Conservation (phyloP, 2,329 filamentous ascomycete genomes). For the Diaporthe aspalathi region DNA sequence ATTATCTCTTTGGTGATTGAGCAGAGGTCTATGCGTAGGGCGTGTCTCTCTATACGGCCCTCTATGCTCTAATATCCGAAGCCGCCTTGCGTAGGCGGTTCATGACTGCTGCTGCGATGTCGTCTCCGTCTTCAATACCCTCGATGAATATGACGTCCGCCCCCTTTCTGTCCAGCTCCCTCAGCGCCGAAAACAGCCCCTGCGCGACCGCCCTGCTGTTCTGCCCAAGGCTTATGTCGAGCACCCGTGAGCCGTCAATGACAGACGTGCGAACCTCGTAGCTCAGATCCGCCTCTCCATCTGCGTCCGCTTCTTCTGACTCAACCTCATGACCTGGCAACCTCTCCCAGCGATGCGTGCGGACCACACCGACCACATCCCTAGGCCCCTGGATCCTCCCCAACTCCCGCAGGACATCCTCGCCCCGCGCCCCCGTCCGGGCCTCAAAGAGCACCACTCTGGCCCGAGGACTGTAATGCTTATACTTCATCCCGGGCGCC, state of each 20-base stretch:
- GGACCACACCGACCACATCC: slow-evolving; percentile 62
- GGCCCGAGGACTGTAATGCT: slow-evolving; percentile 94
- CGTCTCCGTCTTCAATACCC: slow-evolving; percentile 81
- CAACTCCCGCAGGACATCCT: slow-evolving; percentile 51
- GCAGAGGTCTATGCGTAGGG: slow-evolving; percentile 14
- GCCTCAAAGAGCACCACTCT: slow-evolving; percentile 85
- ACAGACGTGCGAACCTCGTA: slow-evolving; percentile 53
- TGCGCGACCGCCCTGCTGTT: slow-evolving; percentile 82
- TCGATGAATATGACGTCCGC: slow-evolving; percentile 92
- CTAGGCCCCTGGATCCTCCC: slow-evolving; percentile 43
- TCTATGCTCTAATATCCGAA: slow-evolving; percentile 57
- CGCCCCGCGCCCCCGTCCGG: slow-evolving; percentile 49
- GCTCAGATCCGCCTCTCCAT: slow-evolving; percentile 46
- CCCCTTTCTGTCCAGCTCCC: slow-evolving; percentile 82
- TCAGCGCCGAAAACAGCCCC: slow-evolving; percentile 86
- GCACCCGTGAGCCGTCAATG: slow-evolving; percentile 55
- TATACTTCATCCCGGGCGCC: slow-evolving; percentile 98
- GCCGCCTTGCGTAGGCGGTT: slow-evolving; percentile 85
- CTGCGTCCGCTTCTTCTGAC: slow-evolving; percentile 42
- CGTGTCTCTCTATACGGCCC: slow-evolving; percentile 49
- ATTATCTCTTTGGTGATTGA: slow-evolving; percentile 15
- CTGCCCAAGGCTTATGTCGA: slow-evolving; percentile 80
- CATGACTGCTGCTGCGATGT: slow-evolving; percentile 89
- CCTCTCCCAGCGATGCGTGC: slow-evolving; percentile 65
- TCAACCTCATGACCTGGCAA: slow-evolving; percentile 54